These are phyloP conservation scores for Dactylis glomerata DNA, from an alignment of 176 grass and related monocot species.

Conservation along the genomic window DNA sequence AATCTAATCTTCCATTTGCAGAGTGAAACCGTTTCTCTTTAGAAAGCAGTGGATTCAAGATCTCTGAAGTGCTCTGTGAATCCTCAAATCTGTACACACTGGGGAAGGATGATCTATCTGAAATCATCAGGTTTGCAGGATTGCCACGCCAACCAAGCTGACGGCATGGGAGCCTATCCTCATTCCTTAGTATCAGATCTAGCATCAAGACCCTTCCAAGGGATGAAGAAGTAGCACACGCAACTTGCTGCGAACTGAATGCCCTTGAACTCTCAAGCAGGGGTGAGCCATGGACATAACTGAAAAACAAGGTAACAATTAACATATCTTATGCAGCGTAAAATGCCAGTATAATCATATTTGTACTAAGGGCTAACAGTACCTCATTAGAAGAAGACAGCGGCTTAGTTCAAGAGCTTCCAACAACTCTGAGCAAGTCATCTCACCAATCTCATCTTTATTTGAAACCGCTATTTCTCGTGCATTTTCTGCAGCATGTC, in stretches of 20 bases:
- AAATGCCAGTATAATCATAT: constrained; percentile 17
- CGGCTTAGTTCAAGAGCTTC: constrained; percentile 97
- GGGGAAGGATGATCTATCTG: constrained; percentile 39
- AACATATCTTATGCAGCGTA: constrained; percentile 1
- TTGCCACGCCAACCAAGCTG: constrained; percentile 97
- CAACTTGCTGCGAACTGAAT: constrained; percentile 63
- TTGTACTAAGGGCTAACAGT: constrained; percentile 15
- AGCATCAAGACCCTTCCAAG: constrained; percentile 86
- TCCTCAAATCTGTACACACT: constrained; percentile 35
- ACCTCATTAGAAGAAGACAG: constrained; percentile 99
- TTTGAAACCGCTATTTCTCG: constrained; percentile 46
- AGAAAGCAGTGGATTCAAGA: constrained; percentile 38
- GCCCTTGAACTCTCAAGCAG: constrained; percentile 80
- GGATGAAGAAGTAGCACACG: constrained; percentile 53
- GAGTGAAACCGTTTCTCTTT: constrained; percentile 58
- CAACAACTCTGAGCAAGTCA: constrained; percentile 87
- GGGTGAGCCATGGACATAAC: constrained; percentile 93
- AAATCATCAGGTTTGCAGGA: constrained; percentile 79
- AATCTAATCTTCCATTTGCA: constrained; percentile 39
- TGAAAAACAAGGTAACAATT: constrained; percentile 41
- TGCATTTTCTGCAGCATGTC: constrained; percentile 77
- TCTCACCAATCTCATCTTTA: constrained; percentile 73
- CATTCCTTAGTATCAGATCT: constrained; percentile 87
- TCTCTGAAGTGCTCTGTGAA: constrained; percentile 11
- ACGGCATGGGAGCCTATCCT: constrained; percentile 86